Conservation (phyloP, 2,329 filamentous ascomycete genomes). For the Cladosporium sphaerospermum region DNA sequence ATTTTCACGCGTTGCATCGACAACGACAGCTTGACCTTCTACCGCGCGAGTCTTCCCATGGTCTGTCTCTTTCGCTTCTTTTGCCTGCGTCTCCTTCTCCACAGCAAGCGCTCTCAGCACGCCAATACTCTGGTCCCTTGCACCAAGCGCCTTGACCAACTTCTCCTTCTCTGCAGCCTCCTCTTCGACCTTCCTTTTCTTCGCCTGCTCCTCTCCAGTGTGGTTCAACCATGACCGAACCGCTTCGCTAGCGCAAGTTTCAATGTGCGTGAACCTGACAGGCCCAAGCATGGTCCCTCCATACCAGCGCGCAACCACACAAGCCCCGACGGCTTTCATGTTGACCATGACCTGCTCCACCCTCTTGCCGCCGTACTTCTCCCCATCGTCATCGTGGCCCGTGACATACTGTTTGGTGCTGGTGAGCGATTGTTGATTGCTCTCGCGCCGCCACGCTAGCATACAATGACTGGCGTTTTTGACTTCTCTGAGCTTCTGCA, state of each 20-base stretch:
- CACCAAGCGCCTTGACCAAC: slow-evolving; percentile 36
- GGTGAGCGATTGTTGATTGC: slow-evolving; percentile 41
- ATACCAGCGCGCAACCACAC: slow-evolving; percentile 51
- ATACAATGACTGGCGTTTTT: slow-evolving; percentile 45
- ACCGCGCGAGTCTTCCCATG: background rate
- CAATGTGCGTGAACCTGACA: slow-evolving; percentile 48
- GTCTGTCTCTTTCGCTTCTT: slow-evolving; percentile 17
- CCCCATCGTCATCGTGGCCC: slow-evolving; percentile 49
- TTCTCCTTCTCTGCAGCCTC: slow-evolving; percentile 30
- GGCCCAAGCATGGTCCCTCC: slow-evolving; percentile 49
- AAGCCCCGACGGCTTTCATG: slow-evolving; percentile 38
- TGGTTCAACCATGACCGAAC: slow-evolving; percentile 37
- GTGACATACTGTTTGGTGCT: slow-evolving; percentile 34
- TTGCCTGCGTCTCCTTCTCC: slow-evolving; percentile 37
- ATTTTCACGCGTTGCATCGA: slow-evolving; percentile 6
- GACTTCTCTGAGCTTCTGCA: slow-evolving; percentile 42
- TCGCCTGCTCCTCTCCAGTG: slow-evolving; percentile 23
- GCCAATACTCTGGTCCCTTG: slow-evolving; percentile 44
- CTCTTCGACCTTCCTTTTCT: slow-evolving; percentile 31
- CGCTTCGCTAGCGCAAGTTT: slow-evolving; percentile 43
- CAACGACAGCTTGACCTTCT: background rate
- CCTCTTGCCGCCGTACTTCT: slow-evolving; percentile 45
- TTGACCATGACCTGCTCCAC: slow-evolving; percentile 43
- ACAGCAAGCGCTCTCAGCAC: slow-evolving; percentile 42
- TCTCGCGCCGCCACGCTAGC: slow-evolving; percentile 44